These are phyloP conservation scores for Aspergillus sp. DNA, from an alignment of 2,329 filamentous ascomycete genomes.

Conservation along the genomic window DNA sequence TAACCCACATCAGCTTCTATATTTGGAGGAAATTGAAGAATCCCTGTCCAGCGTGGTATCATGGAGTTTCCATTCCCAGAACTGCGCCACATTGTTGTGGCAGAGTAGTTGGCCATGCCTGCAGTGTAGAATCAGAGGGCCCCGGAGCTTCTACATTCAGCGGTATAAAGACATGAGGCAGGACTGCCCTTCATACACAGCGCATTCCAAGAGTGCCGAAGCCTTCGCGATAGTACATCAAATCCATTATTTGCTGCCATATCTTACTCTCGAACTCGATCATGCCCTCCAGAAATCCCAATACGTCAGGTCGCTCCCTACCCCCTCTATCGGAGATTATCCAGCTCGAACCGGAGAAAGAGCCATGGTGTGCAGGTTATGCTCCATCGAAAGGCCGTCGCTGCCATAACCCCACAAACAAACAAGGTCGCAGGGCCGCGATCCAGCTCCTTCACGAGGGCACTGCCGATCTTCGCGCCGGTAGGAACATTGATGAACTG, in stretches of 20 bases:
- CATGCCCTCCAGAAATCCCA: not conserved
- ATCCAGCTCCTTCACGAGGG: slow-evolving; percentile 14
- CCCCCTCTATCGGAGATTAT: slow-evolving; percentile 17
- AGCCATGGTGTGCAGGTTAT: slow-evolving; percentile 18
- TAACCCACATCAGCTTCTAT: not conserved
- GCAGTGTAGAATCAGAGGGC: not conserved
- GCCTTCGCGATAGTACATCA: not conserved
- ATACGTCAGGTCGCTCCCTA: not conserved
- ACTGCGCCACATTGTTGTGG: not conserved
- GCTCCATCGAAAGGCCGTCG: slow-evolving; percentile 15
- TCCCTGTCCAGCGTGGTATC: not conserved
- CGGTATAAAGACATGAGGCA: not conserved
- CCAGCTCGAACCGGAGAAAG: slow-evolving; percentile 15
- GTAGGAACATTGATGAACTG: slow-evolving; percentile 11
- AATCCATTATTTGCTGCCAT: not conserved
- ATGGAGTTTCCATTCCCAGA: not conserved
- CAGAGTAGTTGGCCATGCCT: not conserved
- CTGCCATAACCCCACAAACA: slow-evolving; percentile 14
- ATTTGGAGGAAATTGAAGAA: not conserved
- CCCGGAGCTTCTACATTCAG: too few species aligned
- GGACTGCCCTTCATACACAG: not conserved
- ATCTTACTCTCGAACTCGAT: not conserved
- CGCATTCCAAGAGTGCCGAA: not conserved
- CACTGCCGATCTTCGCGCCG: slow-evolving; percentile 11
- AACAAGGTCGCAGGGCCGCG: slow-evolving; percentile 10